These are phyloP conservation scores for Russula dissimulans DNA, from an alignment of 768 basidiomycete genomes.

Conservation along the genomic window DNA sequence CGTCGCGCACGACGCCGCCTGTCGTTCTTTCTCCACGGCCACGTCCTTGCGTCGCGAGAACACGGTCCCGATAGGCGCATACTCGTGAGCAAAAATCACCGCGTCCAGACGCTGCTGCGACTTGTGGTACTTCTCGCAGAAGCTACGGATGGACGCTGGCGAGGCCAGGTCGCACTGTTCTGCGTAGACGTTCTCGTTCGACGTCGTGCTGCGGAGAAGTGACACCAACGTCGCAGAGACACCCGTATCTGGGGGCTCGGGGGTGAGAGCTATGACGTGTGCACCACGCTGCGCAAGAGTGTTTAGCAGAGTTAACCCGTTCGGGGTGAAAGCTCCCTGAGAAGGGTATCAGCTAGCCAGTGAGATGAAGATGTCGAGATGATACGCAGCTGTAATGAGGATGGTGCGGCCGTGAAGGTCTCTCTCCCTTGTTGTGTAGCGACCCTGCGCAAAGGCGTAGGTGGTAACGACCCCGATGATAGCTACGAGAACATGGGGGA, in stretches of 20 bases:
- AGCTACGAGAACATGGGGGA: conserved; percentile 40
- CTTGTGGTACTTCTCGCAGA: conserved; percentile 59
- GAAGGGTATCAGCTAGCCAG: not conserved
- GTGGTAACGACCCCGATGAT: conserved; percentile 39
- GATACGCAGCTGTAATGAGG: conserved; percentile 53
- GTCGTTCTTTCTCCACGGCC: conserved; percentile 34
- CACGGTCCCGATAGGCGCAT: conserved; percentile 51
- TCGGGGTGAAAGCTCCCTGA: conserved; percentile 68
- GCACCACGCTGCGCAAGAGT: conserved; percentile 65
- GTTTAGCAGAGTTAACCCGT: conserved; percentile 60
- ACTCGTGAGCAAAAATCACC: conserved; percentile 71
- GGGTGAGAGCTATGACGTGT: conserved; percentile 66
- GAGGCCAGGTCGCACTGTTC: conserved; percentile 69
- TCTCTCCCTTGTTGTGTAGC: conserved; percentile 61
- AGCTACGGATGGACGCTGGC: conserved; percentile 55
- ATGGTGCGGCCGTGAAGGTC: conserved; percentile 66
- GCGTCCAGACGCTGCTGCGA: conserved; percentile 65
- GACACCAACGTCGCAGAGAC: conserved; percentile 52
- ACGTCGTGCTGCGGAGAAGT: conserved; percentile 56
- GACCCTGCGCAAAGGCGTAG: conserved; percentile 57
- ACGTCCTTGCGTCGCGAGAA: conserved; percentile 20
- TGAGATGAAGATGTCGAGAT: not conserved
- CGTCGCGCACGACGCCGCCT: conserved; percentile 50
- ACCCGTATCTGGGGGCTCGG: conserved; percentile 45
- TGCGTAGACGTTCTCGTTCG: conserved; percentile 70